phyloP scores from a whole-genome alignment of 2,329 filamentous ascomycete genomes.

The Clonostachys rhizophaga region DNA sequence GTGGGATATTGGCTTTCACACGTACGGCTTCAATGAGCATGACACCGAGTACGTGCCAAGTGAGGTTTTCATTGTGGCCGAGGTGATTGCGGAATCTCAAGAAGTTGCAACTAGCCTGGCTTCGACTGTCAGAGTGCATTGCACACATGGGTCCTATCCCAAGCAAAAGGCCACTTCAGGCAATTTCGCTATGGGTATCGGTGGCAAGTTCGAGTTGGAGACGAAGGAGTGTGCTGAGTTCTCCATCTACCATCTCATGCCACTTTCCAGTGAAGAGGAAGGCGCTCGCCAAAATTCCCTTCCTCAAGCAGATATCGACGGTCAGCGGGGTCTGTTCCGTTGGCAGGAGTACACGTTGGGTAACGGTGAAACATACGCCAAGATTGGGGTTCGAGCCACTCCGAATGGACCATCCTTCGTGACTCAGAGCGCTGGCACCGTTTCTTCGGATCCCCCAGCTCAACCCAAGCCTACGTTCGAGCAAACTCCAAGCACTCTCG shows the following conservation, averaged over 20 bases:
- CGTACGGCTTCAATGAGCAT: slow-evolving; percentile 22
- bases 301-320: too few relatives aligned
- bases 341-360: slow-evolving; percentile 2
- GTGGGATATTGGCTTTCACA: slow-evolving; percentile 22
- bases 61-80: slow-evolving; percentile 40
- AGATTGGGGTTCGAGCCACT: too few relatives aligned
- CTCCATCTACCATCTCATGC: slow-evolving; percentile 44
- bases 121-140: slow-evolving; percentile 12
- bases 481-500: slow-evolving; percentile 3
- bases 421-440: too few relatives aligned
- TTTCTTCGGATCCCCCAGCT: slow-evolving; percentile 32
- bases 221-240: slow-evolving; percentile 33
- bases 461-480: slow-evolving; percentile 34
- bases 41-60: too few relatives aligned
- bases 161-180: slow-evolving; percentile 47
- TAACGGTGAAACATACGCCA: slow-evolving; percentile 11
- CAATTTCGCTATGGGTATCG: slow-evolving; percentile 35
- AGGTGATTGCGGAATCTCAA: slow-evolving; percentile 39
- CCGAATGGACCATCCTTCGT: too few relatives aligned
- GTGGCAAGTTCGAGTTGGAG: slow-evolving; percentile 17
- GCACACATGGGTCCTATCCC: slow-evolving; percentile 37
- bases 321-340: not conserved
- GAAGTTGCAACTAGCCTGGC: slow-evolving; percentile 30
- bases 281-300: too few relatives aligned
- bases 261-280: slow-evolving; percentile 20